Evolutionary conservation across 306 rosid species (phyloP).

Genomic region (Erythrophleum fordii): DNA sequence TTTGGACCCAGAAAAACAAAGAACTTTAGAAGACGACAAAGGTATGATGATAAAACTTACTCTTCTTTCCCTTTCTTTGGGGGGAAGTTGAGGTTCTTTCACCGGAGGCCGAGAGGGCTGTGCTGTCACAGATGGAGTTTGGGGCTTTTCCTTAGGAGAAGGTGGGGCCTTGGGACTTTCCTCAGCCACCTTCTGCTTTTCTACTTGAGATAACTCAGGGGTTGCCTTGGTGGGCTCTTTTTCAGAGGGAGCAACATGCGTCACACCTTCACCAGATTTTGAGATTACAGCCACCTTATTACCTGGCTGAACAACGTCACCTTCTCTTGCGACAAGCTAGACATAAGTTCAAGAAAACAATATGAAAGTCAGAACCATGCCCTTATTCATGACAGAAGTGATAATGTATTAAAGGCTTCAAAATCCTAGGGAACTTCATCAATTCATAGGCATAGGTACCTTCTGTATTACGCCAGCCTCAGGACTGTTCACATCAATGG

Average conservation of each 20-base stretch:
- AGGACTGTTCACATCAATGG: constrained; percentile 71
- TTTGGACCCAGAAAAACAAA: no score
- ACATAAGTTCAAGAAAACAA: constrained; percentile 6
- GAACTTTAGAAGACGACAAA: background rate
- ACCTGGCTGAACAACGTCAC: constrained; percentile 71
- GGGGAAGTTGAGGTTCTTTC: constrained; percentile 45
- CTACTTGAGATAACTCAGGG: constrained; percentile 45
- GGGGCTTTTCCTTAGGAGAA: constrained; percentile 28
- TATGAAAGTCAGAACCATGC: background rate
- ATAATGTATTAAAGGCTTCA: constrained; percentile 1
- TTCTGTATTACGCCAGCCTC: constrained; percentile 58
- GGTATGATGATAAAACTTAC: constrained; percentile 44
- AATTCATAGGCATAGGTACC: constrained; percentile 38
- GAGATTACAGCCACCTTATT: constrained; percentile 64
- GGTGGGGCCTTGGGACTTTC: constrained; percentile 43
- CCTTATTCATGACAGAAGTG: background rate
- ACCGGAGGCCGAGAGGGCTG: constrained; percentile 36
- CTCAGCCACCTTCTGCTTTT: constrained; percentile 42
- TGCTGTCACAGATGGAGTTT: constrained; percentile 41
- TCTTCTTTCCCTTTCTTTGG: constrained; percentile 68
- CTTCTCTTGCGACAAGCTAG: constrained; percentile 62
- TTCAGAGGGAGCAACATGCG: constrained; percentile 53
- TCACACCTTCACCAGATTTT: constrained; percentile 56
- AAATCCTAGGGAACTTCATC: background rate
- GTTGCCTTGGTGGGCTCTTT: constrained; percentile 32